phyloP scores from a whole-genome alignment of 2,329 filamentous ascomycete genomes.

The Mariannaea elegans region DNA sequence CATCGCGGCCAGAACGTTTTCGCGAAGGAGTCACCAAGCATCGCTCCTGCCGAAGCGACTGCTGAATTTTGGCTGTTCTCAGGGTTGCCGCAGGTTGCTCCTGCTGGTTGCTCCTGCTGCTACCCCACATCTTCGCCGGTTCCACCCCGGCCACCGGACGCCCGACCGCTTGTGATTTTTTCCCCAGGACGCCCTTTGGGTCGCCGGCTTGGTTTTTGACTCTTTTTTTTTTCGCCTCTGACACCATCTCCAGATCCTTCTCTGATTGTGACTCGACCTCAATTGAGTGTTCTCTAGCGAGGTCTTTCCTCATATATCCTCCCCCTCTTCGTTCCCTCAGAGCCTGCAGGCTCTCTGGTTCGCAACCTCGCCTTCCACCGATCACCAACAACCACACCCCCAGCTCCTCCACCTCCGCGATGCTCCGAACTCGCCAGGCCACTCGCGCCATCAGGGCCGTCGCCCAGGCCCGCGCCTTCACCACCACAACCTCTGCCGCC shows the following conservation, averaged over 20 bases:
- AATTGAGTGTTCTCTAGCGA: conserved; percentile 27
- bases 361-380: conserved; percentile 4
- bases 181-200: conserved; percentile 26
- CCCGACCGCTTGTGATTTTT: conserved; percentile 32
- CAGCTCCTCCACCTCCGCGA: conserved; percentile 25
- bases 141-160: conserved; percentile 34
- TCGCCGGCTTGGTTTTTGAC: conserved; percentile 22
- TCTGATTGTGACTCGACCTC: conserved; percentile 17
- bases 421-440: conserved; percentile 31
- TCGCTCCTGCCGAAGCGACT: not conserved
- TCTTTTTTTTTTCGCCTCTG: conserved; percentile 24
- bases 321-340: conserved; percentile 12
- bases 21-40: conserved; percentile 28
- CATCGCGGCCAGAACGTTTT: conserved; percentile 14
- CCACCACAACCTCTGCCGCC: conserved; percentile 49
- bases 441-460: conserved; percentile 56
- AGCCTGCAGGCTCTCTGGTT: conserved; percentile 24
- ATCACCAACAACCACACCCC: conserved; percentile 18
- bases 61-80: not conserved
- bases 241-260: conserved; percentile 16
- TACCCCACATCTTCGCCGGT: conserved; percentile 33
- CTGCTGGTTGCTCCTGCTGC: not conserved
- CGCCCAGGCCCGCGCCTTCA: conserved; percentile 52
- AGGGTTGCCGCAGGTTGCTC: conserved; percentile 8
- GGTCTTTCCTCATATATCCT: conserved; percentile 2